Percentiles rank a stretch among this genome's conserved stretches.
Evolutionary conservation across 192 early-diverging fungal species (phyloP).

Genomic region (Coemansia sp.): DNA sequence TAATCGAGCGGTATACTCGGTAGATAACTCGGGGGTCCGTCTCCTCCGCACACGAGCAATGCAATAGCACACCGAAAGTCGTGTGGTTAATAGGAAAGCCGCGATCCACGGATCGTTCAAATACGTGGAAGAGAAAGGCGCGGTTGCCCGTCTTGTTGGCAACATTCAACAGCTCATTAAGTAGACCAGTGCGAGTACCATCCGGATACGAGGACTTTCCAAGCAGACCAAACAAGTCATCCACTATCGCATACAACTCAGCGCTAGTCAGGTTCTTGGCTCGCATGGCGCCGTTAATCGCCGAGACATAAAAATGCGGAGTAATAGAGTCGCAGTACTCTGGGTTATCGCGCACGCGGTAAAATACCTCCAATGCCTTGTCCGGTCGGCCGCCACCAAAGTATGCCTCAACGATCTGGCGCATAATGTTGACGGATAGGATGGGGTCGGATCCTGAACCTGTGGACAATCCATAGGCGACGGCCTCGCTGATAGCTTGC

Average conservation of each 20-base stretch:
- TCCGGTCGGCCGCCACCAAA: conserved; percentile 32
- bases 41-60: conserved; percentile 8
- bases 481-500: conserved; percentile 18
- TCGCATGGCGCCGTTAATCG: conserved; percentile 18
- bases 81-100: conserved; percentile 22
- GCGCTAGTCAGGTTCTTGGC: conserved; percentile 1
- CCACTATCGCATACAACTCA: conserved; percentile 10
- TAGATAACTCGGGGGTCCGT: conserved; percentile 13
- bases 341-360: not conserved
- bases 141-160: conserved; percentile 11
- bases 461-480: not conserved
- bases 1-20: conserved; percentile 21
- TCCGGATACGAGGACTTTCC: not conserved
- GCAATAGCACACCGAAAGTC: conserved; percentile 36
- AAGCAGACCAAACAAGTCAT: conserved; percentile 24
- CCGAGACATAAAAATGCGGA: conserved; percentile 26
- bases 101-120: conserved; percentile 22
- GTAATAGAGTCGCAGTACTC: conserved; percentile 7
- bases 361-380: conserved; percentile 24
- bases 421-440: conserved; percentile 4
- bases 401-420: conserved; percentile 38
- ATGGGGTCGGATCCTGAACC: not conserved
- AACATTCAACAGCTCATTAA: conserved; percentile 36
- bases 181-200: conserved; percentile 19
- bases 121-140: conserved; percentile 6